phyloP scores from a whole-genome alignment of 306 rosid genomes.

The Quercus suber region DNA sequence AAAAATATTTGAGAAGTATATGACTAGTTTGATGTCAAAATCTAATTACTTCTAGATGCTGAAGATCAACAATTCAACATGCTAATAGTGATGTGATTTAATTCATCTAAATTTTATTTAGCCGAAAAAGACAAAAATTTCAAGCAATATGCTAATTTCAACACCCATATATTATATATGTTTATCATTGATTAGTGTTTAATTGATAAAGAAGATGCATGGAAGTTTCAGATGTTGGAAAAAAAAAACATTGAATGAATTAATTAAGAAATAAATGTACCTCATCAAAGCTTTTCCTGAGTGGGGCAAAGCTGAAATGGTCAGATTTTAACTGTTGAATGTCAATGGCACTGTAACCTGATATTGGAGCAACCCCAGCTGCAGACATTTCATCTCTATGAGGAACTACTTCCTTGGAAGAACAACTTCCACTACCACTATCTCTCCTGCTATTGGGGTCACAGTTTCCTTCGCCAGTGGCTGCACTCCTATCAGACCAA shows the following conservation, averaged over 20 bases:
- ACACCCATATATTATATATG: background rate
- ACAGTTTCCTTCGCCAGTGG: constrained; percentile 45
- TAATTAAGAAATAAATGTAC: constrained; percentile 25
- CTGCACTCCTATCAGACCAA: constrained; percentile 65
- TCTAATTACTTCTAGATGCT: background rate
- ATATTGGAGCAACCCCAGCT: constrained; percentile 35
- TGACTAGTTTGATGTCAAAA: background rate
- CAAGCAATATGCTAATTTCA: background rate
- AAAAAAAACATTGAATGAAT: background rate
- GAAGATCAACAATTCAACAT: background rate
- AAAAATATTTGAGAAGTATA: background rate
- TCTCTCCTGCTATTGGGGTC: constrained; percentile 42
- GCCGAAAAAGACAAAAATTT: background rate
- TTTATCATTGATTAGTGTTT: background rate
- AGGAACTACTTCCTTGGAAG: constrained; percentile 61
- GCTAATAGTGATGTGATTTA: too few relatives aligned
- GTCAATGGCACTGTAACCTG: constrained; percentile 51
- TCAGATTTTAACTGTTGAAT: constrained; percentile 72
- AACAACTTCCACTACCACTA: constrained; percentile 67
- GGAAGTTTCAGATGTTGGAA: background rate
- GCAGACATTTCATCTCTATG: constrained; percentile 52
- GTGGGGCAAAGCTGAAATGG: constrained; percentile 72
- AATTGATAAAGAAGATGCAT: constrained; percentile 6
- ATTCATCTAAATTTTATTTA: too few relatives aligned
- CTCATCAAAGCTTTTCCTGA: constrained; percentile 74